Conservation (phyloP, 176 grass and related monocot species). For the Rhipidocladum racemiflorum region DNA sequence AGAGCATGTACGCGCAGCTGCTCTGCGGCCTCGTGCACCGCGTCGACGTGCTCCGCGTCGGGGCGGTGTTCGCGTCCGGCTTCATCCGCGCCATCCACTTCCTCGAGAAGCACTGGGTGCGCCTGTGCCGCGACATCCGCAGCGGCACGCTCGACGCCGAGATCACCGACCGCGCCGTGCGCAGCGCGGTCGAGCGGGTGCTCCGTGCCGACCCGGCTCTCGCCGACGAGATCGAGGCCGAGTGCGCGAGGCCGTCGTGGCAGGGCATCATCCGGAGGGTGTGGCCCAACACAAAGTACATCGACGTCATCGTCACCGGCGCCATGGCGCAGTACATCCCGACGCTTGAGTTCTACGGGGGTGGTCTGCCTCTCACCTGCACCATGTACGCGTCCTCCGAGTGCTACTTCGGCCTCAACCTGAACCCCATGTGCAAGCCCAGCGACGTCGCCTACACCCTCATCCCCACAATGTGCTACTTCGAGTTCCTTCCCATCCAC, state of each 20-base stretch:
- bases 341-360: conserved; percentile 74
- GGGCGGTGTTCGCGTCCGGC: conserved; percentile 56
- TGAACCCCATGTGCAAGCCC: conserved; percentile 82
- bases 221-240: conserved; percentile 54
- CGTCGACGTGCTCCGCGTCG: conserved; percentile 55
- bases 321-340: conserved; percentile 97
- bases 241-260: conserved; percentile 60
- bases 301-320: conserved; percentile 97
- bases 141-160: conserved; percentile 27
- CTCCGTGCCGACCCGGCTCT: conserved; percentile 50
- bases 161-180: conserved; percentile 41
- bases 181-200: conserved; percentile 38
- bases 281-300: conserved; percentile 87
- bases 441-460: conserved; percentile 87
- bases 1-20: conserved; percentile 80
- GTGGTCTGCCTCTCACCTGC: conserved; percentile 69
- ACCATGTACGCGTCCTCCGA: conserved; percentile 98
- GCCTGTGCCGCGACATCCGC: conserved; percentile 51
- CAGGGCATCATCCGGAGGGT: conserved; percentile 76
- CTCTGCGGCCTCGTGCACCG: conserved; percentile 66
- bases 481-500: conserved; percentile 78
- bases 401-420: conserved; percentile 94
- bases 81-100: conserved; percentile 58
- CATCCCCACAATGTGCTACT: conserved; percentile 93
- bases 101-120: conserved; percentile 60